Conservation (phyloP, 148 eudicot species). For the Hydrangea macrophylla region DNA sequence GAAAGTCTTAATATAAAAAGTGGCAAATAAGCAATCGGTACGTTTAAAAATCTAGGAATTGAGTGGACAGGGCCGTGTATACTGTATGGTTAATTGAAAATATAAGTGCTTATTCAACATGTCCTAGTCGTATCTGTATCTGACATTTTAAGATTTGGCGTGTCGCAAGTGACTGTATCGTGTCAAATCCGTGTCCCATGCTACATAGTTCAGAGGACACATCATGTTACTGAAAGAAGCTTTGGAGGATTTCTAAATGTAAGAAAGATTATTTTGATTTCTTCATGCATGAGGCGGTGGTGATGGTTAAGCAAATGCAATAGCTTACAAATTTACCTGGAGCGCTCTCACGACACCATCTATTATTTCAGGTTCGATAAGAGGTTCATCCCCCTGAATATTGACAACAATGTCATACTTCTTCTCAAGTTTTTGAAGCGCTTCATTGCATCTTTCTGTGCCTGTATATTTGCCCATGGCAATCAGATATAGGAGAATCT, state of each 20-base stretch:
- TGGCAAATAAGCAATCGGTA: too few species aligned
- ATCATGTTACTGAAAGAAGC: background rate
- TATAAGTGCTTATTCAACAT: too few species aligned
- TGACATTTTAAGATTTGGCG: too few species aligned
- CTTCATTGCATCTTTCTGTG: conserved; percentile 94
- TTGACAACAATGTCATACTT: conserved; percentile 92
- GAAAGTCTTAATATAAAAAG: too few species aligned
- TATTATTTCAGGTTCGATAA: conserved; percentile 88
- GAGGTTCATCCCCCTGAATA: conserved; percentile 97
- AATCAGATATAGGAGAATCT: background rate
- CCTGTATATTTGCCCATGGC: conserved; percentile 33
- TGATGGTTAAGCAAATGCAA: background rate
- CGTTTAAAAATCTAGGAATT: too few species aligned
- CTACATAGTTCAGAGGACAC: background rate
- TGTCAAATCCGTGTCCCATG: too few species aligned
- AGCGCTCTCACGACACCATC: conserved; percentile 95
- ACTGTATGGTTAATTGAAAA: too few species aligned
- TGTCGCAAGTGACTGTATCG: too few species aligned
- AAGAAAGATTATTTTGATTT: background rate
- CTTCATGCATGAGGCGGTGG: background rate
- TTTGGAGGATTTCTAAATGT: background rate
- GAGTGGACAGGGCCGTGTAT: too few species aligned
- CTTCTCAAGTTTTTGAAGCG: conserved; percentile 75
- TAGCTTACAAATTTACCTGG: conserved; percentile 52
- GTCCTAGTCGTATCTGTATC: too few species aligned